Base-by-base conservation (phyloP, 2,329 filamentous ascomycete species). In the Botrytis elliptica region DNA sequence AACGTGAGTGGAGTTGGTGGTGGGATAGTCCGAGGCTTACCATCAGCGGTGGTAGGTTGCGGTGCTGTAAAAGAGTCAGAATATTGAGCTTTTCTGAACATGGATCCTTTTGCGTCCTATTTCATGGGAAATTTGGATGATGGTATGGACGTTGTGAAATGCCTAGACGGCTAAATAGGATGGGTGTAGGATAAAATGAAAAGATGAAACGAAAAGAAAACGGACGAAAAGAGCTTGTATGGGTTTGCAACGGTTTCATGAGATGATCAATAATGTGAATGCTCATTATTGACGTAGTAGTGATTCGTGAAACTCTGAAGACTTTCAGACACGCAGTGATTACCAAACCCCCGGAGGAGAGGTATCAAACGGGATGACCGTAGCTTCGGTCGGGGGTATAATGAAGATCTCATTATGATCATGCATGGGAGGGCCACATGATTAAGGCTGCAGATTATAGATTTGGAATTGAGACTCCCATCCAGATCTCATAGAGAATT, bases 1-100 rank as follows among this genome's bases (percentile, higher is more conserved):
- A 78, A 79, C 40, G 72, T 76, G 75, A 79, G 75, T 44, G 77
- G 78, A 65, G 80, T 79, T 69, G 78, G 77, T 46, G 76, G 76
- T 33, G 77, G 77, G 57, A 78, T 71, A 40, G 74, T 75, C 73
- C 75, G 78, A 69, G 77, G 76, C 49, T 75, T 74, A 64, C 73
- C 72, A 74, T 77, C 77, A 69, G 70, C 55, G 74, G 73, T 57
- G 72, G 75, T 66, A 55, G 73, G 57, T 55, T 42, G 59, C n/a
- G 72, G 44, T 29, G 55, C 46, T 75, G 67, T 60, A 75, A 70
- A 73, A 74, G 71, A 75, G 75, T 78, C 77, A 74, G 75, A 70
- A 73, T 42, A 42, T 44, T 52, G 70, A 66, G 59, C 44, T 20
- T 22, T 71, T 25, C 16, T 57, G 36, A 25, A 55, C 8, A 57